Percentiles rank a stretch among this genome's conserved stretches.
Evolutionary conservation across 371 early-diverging fungal genomes (phyloP).

Genomic region (Batkoa obscura): DNA sequence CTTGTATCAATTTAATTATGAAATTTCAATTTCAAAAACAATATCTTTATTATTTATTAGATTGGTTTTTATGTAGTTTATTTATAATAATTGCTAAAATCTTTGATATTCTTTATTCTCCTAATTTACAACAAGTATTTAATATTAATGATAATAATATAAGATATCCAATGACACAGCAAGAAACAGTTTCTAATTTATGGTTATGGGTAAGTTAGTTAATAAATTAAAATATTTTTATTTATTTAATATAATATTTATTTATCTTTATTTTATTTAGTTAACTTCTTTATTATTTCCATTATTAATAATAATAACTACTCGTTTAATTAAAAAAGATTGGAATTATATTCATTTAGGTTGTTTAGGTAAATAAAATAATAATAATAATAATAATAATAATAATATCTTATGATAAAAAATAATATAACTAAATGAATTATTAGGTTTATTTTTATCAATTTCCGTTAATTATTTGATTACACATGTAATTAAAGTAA

Average conservation of each 20-base stretch:
- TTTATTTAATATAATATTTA: not conserved
- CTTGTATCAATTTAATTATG: too few species aligned
- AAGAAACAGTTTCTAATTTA: conserved; percentile 39
- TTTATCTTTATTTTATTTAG: too few species aligned
- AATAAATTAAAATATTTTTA: not conserved
- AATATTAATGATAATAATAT: conserved; percentile 45
- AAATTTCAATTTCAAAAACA: too few species aligned
- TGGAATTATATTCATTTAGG: conserved; percentile 12
- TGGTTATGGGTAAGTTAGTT: conserved; percentile 19
- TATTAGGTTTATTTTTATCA: conserved; percentile 2
- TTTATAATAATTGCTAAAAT: too few species aligned
- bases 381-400: not conserved
- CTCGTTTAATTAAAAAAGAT: conserved; percentile 34
- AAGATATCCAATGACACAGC: conserved; percentile 32
- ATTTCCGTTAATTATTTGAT: conserved; percentile 1
- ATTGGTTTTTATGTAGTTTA: too few species aligned
- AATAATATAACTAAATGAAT: too few species aligned
- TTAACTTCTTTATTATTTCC: conserved; percentile 24
- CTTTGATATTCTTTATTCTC: too few species aligned
- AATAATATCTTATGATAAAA: too few species aligned
- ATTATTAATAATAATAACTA: conserved; percentile 19
- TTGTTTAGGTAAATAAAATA: not conserved
- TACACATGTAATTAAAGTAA: conserved; percentile 2
- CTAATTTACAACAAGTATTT: too few species aligned
- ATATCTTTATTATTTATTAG: too few species aligned